Base-by-base conservation (phyloP, 202 grass and related monocot genomes). In the Carex arenaria region DNA sequence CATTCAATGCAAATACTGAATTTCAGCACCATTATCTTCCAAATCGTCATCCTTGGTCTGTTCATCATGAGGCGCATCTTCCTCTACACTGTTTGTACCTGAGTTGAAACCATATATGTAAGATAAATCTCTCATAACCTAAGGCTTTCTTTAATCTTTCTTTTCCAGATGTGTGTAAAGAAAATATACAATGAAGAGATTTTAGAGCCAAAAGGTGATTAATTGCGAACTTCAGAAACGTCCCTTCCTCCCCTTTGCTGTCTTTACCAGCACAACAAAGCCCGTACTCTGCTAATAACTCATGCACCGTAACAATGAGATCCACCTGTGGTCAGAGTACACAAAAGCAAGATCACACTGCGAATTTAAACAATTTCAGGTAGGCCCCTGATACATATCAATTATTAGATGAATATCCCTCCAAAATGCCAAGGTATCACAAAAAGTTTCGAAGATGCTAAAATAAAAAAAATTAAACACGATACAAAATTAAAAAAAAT, bases 161-260 rank as follows among this genome's bases (percentile, higher is more conserved):
- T 81, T 65, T 74, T 26, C 19, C 15, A 20, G 17, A 74, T 54
- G 6, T 61, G 34, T 61, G 5, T 63, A 45, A 61, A 42, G 38
- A 36, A 14, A 89, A 81, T 87, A 56, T 89, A 95, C 95, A 86
- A 80, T 90, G 85, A 88, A 90, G 86, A 77, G 89, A 90, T 82
- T 98, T 98, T 78, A 98, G 80, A 34, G 93, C 72, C 88, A 98
- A 93, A 28, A 98, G 90, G 90, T 98, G 89, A 84, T 95, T 98
- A 47, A 95, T 92, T 86, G 93, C 89, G 74, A 98, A 98, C 67
- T 95, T 98, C 64, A 98, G 89, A 81, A 93, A 98, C 59, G 89
- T 90, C 40, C 92, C 95, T 89, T 94, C 92, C 87, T 95, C 92
- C 54, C 95, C 86, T 86, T 90, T 85, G 69, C 83, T 60, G 51